Evolutionary conservation across 805 yeast species (phyloP).

Genomic region (Nakazawaea populi): DNA sequence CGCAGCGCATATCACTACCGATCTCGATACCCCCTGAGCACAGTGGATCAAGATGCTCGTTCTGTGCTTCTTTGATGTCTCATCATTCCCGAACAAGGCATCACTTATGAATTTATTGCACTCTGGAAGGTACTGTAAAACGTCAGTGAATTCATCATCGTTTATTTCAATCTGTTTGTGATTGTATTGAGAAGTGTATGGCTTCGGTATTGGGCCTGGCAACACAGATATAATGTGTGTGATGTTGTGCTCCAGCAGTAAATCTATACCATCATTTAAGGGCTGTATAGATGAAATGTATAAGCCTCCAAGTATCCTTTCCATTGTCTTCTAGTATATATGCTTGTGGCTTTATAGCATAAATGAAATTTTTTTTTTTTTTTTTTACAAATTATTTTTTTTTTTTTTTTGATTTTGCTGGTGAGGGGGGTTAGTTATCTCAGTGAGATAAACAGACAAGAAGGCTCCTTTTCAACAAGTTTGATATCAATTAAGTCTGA

Average conservation of each 20-base stretch:
- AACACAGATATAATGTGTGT: conserved; percentile 70
- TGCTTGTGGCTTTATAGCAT: no score
- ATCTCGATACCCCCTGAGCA: conserved; percentile 46
- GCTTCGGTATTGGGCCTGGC: conserved; percentile 52
- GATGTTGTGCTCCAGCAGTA: conserved; percentile 47
- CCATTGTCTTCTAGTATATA: conserved; percentile 17
- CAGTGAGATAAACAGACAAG: no score
- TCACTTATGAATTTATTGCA: conserved; percentile 61
- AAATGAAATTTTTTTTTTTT: background rate
- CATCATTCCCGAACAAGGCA: conserved; percentile 46
- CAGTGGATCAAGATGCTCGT: conserved; percentile 47
- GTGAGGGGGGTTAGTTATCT: no score
- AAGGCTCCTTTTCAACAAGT: background rate
- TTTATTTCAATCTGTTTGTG: conserved; percentile 62
- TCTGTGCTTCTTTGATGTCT: conserved; percentile 23
- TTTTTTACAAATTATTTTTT: background rate
- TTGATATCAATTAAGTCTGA: no score
- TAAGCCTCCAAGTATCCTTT: conserved; percentile 73
- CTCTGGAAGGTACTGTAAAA: conserved; percentile 55
- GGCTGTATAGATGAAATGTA: conserved; percentile 73
- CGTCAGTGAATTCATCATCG: conserved; percentile 64
- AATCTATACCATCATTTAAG: conserved; percentile 44
- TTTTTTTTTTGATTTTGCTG: no score
- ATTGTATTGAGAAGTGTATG: conserved; percentile 39
- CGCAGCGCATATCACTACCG: conserved; percentile 39